Evolutionary conservation across 2,329 filamentous ascomycete species (phyloP).

Genomic region (Cladosporium sp.): DNA sequence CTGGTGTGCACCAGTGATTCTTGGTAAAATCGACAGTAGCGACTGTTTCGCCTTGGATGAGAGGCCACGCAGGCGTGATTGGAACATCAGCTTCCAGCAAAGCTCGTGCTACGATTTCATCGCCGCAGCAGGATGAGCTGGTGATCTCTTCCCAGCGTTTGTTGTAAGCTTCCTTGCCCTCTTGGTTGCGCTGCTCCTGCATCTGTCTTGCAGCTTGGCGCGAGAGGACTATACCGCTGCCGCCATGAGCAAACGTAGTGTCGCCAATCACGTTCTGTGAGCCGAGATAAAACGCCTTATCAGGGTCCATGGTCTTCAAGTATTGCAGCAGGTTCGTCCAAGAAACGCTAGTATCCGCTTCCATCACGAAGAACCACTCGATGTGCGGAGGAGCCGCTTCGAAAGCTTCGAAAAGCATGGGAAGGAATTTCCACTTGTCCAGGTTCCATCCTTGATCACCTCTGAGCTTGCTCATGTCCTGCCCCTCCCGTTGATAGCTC

Average conservation of each 20-base stretch:
- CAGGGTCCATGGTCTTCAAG: constrained; percentile 43
- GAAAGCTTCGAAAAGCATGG: constrained; percentile 51
- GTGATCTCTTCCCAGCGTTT: constrained; percentile 40
- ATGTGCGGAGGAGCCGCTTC: constrained; percentile 40
- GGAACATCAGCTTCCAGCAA: constrained; percentile 43
- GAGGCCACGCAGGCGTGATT: constrained; percentile 40
- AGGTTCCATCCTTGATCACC: constrained; percentile 46
- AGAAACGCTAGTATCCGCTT: constrained; percentile 50
- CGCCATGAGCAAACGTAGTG: constrained; percentile 39
- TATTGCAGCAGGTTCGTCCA: constrained; percentile 46
- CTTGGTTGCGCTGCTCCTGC: constrained; percentile 35
- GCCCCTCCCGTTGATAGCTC: constrained; percentile 28
- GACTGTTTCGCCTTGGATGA: constrained; percentile 42
- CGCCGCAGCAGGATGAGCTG: constrained; percentile 50
- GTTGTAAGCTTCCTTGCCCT: constrained; percentile 34
- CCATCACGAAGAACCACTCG: constrained; percentile 54
- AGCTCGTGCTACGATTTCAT: constrained; percentile 49
- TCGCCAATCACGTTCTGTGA: constrained; percentile 36
- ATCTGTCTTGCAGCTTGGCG: constrained; percentile 35
- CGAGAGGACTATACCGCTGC: constrained; percentile 43
- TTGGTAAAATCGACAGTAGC: constrained; percentile 38
- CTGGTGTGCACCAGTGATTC: constrained; percentile 41
- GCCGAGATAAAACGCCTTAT: constrained; percentile 45
- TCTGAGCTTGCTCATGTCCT: constrained; percentile 28
- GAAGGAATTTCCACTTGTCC: constrained; percentile 55